Evolutionary conservation across 768 basidiomycete genomes (phyloP), one percentile per base, ranked within the genome.

Genomic region (Neoboletus brunneissimus): DNA sequence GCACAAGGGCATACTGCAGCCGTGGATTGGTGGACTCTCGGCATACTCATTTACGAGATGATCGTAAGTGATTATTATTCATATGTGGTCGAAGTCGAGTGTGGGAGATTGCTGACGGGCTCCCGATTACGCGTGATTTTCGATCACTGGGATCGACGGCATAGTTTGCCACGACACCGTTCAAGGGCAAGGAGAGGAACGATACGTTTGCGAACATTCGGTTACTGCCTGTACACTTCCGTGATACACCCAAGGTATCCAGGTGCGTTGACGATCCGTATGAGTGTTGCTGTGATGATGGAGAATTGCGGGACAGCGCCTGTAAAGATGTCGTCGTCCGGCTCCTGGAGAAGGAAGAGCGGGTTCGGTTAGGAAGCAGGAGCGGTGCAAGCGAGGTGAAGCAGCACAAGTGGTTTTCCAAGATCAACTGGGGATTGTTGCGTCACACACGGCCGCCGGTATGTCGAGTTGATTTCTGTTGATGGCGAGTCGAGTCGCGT

Each of bases 11-110:
- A 99, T 74, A 97, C 95, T 37, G 94, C 94, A 59, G 95, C 96
- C 15, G 97, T 99, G 50, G 97, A 99, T 76, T 99, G 96, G 96
- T 95, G 93, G 97, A 98, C 97, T 32, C 78, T 98, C 48, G 97
- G 97, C 38, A 98, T 98, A 67, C 84, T 99, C 67, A 92, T 98
- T 66, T 97, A 94, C 78, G 97, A 99, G 77, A 97, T 97, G 93
- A 94, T 95, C 74, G 91, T 94, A 81, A 81, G 91, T 74, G 68
- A 51, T 71, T 63, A 64, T 67, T 68, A 68, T 69, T 69, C 64
- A 60, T 58, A 27, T 32, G 52, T 44, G 35, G 37, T 18, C 31
- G 32, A 57, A 48, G 62, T 59, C 46, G 54, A 48, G 40, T 62
- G 65, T 63, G 62, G 54, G 58, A 49, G 57, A 67, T 59, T 54